Base-by-base conservation (phyloP, 1,284 basidiomycete species). In the Phlebopus sp. region DNA sequence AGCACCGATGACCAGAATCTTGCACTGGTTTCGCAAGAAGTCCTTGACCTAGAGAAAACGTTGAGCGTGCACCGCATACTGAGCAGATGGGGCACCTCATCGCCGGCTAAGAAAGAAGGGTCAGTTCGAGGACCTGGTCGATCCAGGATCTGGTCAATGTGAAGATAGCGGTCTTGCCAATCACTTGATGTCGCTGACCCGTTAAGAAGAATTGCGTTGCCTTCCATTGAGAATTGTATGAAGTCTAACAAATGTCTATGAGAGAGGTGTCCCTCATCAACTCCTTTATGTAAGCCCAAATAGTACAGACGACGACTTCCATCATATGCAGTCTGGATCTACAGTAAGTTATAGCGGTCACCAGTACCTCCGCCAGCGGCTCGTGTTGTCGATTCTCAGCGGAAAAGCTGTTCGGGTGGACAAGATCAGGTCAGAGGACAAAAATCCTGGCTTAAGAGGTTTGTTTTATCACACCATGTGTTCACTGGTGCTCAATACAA, bases 1-100 rank as follows among this genome's bases (percentile, higher is more conserved):
- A 23, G 94, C 95, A 37, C 94, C 97, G 58, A 99, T 98, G 55
- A 99, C 96, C 39, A 99, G 82, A 57, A 98, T 87, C 75, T 97
- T 97, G 69, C 86, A 89, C 56, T 88, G 73, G 41, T 82, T 80
- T 46, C 92, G 74, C 13, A 99, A 74, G 60, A 97, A 97, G 45
- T 82, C 73, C 67, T 97, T 97, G 37, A 93, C 90, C 88, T 96
- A 31, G 23, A n/a, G 25, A 29, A 7, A 30, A 41, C 27, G 13
- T 30, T 47, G 19, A 54, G 50, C 52, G 55, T 8, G 1, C 2
- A 18, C 19, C 7, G 11, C 15, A 61, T 59, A 23, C 52, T 55
- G 51, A 31, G 43, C 13, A 19, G 9, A 59, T 58, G 19, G 59
- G 73, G 49, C 64, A 90, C 90, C 59, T 77, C 78, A 62, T 84